A percentile compares a stretch with the other conserved stretches of the same genome.
phyloP scores from a whole-genome alignment of 2,329 filamentous ascomycete genomes.

The Xylariaceae sp. region DNA sequence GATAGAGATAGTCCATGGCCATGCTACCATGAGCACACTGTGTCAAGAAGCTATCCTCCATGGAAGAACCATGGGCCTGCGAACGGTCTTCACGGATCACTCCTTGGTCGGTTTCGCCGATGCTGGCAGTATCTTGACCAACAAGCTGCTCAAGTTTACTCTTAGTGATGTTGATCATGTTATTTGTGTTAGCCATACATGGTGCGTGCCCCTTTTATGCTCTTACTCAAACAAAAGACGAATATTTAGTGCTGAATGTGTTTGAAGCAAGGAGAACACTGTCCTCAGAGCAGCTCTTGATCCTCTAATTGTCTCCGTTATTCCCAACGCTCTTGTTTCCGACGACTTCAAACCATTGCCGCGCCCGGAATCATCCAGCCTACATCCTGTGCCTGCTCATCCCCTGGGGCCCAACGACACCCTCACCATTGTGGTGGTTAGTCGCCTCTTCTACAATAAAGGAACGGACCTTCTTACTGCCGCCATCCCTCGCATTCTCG shows the following conservation, averaged over 20 bases:
- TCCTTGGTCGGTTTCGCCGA: constrained; percentile 97
- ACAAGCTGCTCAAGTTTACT: constrained; percentile 94
- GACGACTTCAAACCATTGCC: constrained; percentile 82
- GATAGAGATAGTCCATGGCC: constrained; percentile 97
- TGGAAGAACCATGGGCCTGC: constrained; percentile 89
- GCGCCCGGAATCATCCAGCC: constrained; percentile 37
- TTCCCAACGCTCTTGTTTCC: constrained; percentile 94
- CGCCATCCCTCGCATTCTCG: constrained; percentile 86
- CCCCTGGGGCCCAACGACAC: constrained; percentile 75
- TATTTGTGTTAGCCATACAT: constrained; percentile 97
- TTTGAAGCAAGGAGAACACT: constrained; percentile 85
- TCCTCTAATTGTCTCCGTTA: constrained; percentile 94
- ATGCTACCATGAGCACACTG: constrained; percentile 85
- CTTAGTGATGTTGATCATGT: constrained; percentile 97
- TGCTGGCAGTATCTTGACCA: constrained; percentile 89
- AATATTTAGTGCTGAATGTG: constrained; percentile 24
- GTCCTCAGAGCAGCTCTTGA: constrained; percentile 91
- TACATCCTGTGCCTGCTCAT: constrained; percentile 52
- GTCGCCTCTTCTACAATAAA: constrained; percentile 97
- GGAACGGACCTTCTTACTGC: constrained; percentile 96
- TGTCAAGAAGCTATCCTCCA: constrained; percentile 95
- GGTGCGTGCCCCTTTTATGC: constrained; percentile 49
- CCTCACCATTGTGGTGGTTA: constrained; percentile 96
- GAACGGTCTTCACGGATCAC: constrained; percentile 96
- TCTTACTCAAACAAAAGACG: neutral